Conservation (phyloP, 441 rosid species). For the Breynia disticha region DNA sequence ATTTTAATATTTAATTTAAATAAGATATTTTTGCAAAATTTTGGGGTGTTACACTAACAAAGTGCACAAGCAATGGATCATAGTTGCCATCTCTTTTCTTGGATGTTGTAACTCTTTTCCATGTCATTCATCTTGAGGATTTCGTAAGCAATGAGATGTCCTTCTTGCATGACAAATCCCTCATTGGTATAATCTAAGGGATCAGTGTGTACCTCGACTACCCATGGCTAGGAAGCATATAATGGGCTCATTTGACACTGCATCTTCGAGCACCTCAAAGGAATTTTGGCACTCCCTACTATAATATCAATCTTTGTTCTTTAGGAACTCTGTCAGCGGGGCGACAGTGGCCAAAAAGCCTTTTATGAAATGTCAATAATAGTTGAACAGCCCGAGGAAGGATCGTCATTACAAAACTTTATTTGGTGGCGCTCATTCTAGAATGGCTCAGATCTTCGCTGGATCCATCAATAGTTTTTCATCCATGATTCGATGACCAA, state of each 20-base stretch:
- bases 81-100: not conserved
- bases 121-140: not conserved
- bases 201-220: not conserved
- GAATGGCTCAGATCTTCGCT: not conserved
- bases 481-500: not conserved
- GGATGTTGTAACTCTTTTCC: not conserved
- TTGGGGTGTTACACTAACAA: too few species aligned
- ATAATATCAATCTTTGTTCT: not conserved
- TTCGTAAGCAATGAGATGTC: not conserved
- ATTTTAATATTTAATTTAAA: too few species aligned
- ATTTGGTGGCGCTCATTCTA: not conserved
- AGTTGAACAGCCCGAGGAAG: not conserved
- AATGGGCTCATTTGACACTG: not conserved
- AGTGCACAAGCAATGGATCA: not conserved
- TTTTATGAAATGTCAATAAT: not conserved
- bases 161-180: not conserved
- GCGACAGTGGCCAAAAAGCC: not conserved
- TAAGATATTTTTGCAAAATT: too few species aligned
- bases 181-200: not conserved
- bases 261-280: not conserved
- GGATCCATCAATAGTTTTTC: not conserved
- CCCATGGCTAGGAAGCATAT: not conserved
- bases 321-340: not conserved
- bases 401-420: not conserved
- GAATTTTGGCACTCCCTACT: not conserved